Evolutionary conservation across 1,284 basidiomycete genomes (phyloP).

Genomic region (Tremellales sp.): DNA sequence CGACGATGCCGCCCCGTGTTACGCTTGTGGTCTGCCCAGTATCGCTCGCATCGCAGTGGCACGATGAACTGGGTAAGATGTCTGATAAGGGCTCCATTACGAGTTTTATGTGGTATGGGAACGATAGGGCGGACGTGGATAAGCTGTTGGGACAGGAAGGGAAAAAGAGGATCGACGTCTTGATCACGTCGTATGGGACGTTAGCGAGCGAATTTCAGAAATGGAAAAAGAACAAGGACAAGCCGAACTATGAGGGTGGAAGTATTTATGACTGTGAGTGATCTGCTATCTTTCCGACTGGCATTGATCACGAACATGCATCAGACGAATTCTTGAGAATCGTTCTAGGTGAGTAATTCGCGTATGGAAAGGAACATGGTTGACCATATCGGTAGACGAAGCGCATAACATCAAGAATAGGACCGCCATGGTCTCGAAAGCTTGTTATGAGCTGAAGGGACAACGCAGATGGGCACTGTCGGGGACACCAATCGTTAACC

Average conservation of each 20-base stretch:
- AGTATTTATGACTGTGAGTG: slow-evolving; percentile 66
- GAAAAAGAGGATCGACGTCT: slow-evolving; percentile 60
- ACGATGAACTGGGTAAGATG: slow-evolving; percentile 69
- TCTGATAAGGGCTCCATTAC: slow-evolving; percentile 63
- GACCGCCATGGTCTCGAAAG: slow-evolving; percentile 82
- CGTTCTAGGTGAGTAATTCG: no score
- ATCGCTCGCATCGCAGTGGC: slow-evolving; percentile 86
- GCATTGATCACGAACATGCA: not conserved
- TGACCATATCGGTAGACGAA: no score
- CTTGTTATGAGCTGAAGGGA: slow-evolving; percentile 78
- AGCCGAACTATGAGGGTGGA: slow-evolving; percentile 53
- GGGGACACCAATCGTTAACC: slow-evolving; percentile 94
- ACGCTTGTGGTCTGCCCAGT: slow-evolving; percentile 93
- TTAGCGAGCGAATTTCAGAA: slow-evolving; percentile 78
- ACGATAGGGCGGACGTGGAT: slow-evolving; percentile 71
- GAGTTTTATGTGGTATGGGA: slow-evolving; percentile 76
- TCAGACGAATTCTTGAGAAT: slow-evolving; percentile 44
- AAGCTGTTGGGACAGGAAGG: slow-evolving; percentile 57
- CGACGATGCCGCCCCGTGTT: slow-evolving; percentile 50
- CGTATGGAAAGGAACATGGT: no score
- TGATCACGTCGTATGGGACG: slow-evolving; percentile 87
- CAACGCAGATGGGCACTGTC: slow-evolving; percentile 87
- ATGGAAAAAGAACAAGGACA: slow-evolving; percentile 51
- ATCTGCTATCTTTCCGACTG: slow-evolving; percentile 5
- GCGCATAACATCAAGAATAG: slow-evolving; percentile 95